These are phyloP conservation scores for Malassezia cuniculi DNA, from an alignment of 1,284 basidiomycete genomes.

Conservation along the genomic window DNA sequence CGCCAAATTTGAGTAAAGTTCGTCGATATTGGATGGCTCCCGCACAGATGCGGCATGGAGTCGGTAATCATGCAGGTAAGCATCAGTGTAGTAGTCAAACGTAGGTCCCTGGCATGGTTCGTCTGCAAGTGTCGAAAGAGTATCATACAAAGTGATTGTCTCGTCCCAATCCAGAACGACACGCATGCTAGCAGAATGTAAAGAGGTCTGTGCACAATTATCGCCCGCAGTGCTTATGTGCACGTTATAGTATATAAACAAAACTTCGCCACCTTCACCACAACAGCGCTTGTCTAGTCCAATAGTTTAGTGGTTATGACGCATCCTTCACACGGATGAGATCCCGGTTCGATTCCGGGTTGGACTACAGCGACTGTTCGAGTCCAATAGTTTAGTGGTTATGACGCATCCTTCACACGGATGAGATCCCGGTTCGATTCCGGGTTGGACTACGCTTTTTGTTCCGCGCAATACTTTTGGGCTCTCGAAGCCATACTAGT, in stretches of 20 bases:
- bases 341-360: slow-evolving; percentile 20
- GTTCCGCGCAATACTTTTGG: too few relatives aligned
- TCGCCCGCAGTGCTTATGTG: too few relatives aligned
- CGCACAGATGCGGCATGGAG: neutral
- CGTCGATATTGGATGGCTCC: too few relatives aligned
- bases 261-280: too few relatives aligned
- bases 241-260: too few relatives aligned
- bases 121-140: slow-evolving; percentile 12
- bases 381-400: slow-evolving; percentile 9
- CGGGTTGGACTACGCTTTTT: slow-evolving; percentile 18
- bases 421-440: slow-evolving; percentile 20
- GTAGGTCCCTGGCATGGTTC: slow-evolving; percentile 12
- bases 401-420: slow-evolving; percentile 20
- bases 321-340: slow-evolving; percentile 20
- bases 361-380: slow-evolving; percentile 16
- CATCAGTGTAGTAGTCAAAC: slow-evolving; percentile 23
- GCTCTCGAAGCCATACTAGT: too few relatives aligned
- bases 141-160: slow-evolving; percentile 35
- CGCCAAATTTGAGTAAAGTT: too few relatives aligned
- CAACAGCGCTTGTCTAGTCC: too few relatives aligned
- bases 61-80: slow-evolving; percentile 25
- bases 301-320: slow-evolving; percentile 14
- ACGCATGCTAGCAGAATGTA: too few relatives aligned
- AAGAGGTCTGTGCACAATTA: too few relatives aligned
- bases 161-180: slow-evolving; percentile 45